Conservation (phyloP, 371 early-diverging fungal genomes). For the Saksenaea oblongispora region DNA sequence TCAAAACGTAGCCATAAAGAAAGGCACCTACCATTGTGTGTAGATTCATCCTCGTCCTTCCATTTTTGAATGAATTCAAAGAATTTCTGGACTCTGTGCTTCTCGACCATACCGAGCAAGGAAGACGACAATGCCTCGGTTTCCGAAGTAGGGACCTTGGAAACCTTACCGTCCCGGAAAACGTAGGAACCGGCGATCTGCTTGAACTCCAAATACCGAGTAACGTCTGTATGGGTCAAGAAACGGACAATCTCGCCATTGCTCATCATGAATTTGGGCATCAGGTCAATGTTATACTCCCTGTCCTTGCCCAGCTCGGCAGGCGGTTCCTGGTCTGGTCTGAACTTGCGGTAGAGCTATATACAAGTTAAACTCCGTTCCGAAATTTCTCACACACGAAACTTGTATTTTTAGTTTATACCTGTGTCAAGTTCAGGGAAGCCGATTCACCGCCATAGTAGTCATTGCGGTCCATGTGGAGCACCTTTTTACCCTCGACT, state of each 20-base stretch:
- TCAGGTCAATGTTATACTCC: constrained; percentile 98
- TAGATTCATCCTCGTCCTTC: constrained; percentile 76
- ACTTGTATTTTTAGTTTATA: constrained; percentile 24
- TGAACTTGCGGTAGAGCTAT: constrained; percentile 89
- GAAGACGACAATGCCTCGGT: constrained; percentile 87
- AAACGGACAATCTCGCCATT: constrained; percentile 90
- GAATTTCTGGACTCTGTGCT: constrained; percentile 94
- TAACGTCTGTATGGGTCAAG: constrained; percentile 93
- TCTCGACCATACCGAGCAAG: constrained; percentile 95
- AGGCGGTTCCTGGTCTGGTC: constrained; percentile 68
- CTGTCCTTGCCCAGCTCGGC: constrained; percentile 81
- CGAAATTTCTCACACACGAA: neutral
- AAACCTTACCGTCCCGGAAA: constrained; percentile 79
- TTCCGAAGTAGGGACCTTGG: constrained; percentile 96
- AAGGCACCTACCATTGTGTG: constrained; percentile 65
- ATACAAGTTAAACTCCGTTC: neutral
- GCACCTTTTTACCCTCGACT: constrained; percentile 97
- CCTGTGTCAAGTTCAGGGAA: constrained; percentile 91
- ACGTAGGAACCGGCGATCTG: constrained; percentile 97
- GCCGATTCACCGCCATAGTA: constrained; percentile 99
- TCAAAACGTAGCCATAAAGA: neutral
- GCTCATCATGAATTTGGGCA: constrained; percentile 99
- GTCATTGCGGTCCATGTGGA: constrained; percentile 98
- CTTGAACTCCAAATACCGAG: constrained; percentile 97
- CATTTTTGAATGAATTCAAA: constrained; percentile 94